Conservation (phyloP, 139 green algal genomes). For the Chlorella sp. region DNA sequence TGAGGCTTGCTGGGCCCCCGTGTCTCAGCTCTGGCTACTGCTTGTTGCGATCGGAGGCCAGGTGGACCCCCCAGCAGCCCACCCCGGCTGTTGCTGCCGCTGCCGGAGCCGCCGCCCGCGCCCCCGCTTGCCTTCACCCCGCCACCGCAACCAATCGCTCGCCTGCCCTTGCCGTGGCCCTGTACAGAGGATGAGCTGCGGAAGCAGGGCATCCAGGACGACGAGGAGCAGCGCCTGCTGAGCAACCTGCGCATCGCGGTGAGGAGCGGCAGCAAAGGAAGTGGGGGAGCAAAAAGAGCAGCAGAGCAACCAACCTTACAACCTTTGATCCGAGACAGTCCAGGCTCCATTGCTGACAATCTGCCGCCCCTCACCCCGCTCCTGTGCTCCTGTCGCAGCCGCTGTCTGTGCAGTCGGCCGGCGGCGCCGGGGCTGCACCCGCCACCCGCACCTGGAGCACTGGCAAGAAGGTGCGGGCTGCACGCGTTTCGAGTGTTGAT, state of each 20-base stretch:
- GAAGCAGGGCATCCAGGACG: slow-evolving; percentile 42
- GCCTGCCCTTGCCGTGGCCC: too few relatives aligned
- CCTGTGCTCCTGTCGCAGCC: slow-evolving; percentile 13
- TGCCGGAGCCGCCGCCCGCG: too few relatives aligned
- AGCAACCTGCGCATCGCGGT: slow-evolving; percentile 36
- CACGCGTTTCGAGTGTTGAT: too few relatives aligned
- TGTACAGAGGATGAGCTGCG: slow-evolving; percentile 38
- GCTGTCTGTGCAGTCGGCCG: slow-evolving; percentile 33
- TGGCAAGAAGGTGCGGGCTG: too few relatives aligned
- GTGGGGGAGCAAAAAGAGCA: not conserved
- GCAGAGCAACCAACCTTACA: not conserved
- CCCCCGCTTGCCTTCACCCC: too few relatives aligned
- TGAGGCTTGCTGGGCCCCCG: too few relatives aligned
- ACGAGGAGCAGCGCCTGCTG: slow-evolving; percentile 50
- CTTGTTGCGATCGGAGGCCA: too few relatives aligned
- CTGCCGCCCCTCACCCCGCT: not conserved
- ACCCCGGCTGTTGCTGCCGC: too few relatives aligned
- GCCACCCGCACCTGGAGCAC: not conserved
- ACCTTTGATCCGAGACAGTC: not conserved
- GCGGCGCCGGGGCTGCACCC: too few relatives aligned
- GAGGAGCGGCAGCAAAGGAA: not conserved
- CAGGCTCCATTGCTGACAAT: not conserved
- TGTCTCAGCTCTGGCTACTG: too few relatives aligned
- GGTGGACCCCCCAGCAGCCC: too few relatives aligned
- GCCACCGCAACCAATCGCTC: too few relatives aligned